Conservation (phyloP, 1,284 basidiomycete species). For the Nidula niveotomentosa region DNA sequence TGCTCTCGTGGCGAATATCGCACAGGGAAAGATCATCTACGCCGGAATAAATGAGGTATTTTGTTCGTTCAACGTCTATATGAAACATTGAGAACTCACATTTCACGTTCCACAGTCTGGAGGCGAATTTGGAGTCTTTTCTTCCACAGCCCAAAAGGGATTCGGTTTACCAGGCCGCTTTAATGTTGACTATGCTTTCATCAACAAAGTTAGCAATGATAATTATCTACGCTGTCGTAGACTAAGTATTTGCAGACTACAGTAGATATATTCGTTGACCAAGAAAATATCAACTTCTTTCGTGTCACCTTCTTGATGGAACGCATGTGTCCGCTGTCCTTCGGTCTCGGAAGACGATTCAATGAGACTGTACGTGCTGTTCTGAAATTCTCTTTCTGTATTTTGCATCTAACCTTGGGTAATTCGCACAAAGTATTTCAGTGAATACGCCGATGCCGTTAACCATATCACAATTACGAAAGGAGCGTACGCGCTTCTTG, state of each 20-base stretch:
- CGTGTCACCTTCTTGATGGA: conserved; percentile 50
- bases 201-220: conserved; percentile 34
- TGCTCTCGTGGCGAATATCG: neutral
- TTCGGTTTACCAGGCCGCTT: conserved; percentile 42
- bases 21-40: conserved; percentile 26
- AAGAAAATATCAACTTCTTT: conserved; percentile 48
- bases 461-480: conserved; percentile 41
- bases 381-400: neutral
- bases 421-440: conserved; percentile 34
- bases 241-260: conserved; percentile 27
- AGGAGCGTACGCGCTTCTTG: conserved; percentile 40
- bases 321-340: conserved; percentile 41
- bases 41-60: conserved; percentile 34
- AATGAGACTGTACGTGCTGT: conserved; percentile 37
- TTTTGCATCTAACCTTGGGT: neutral
- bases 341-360: conserved; percentile 38
- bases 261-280: conserved; percentile 44
- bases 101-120: conserved; percentile 26
- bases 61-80: neutral
- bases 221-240: neutral
- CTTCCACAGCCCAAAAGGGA: conserved; percentile 23
- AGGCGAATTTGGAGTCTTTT: conserved; percentile 38
- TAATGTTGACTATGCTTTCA: conserved; percentile 43
- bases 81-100: neutral
- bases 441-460: conserved; percentile 39